phyloP scores from a whole-genome alignment of 2,329 filamentous ascomycete species.

The Huntiella moniliformis region DNA sequence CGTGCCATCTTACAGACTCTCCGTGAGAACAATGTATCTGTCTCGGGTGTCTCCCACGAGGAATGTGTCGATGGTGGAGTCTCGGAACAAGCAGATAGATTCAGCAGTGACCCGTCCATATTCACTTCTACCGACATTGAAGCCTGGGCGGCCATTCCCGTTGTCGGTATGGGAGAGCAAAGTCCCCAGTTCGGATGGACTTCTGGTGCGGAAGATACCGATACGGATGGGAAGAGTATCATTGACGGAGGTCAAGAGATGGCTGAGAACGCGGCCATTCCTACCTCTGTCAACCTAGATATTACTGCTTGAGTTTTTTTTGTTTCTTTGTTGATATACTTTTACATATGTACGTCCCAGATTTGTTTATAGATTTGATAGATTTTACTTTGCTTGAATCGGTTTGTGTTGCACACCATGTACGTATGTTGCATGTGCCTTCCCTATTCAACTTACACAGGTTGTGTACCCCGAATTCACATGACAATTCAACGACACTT shows the following conservation, averaged over 20 bases:
- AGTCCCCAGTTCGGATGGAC: constrained; percentile 11
- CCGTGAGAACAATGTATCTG: constrained; percentile 28
- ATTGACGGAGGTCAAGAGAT: constrained; percentile 4
- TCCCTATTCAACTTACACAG: neutral
- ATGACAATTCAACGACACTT: neutral
- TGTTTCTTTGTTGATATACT: neutral
- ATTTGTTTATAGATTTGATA: neutral
- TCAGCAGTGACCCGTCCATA: constrained; percentile 29
- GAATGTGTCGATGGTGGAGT: constrained; percentile 30
- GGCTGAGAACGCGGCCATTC: constrained; percentile 6
- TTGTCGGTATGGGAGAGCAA: constrained; percentile 6
- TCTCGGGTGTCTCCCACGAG: constrained; percentile 28
- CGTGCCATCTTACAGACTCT: constrained; percentile 39
- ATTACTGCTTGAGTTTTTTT: neutral
- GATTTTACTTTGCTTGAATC: neutral
- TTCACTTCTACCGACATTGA: constrained; percentile 22
- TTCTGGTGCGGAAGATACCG: neutral
- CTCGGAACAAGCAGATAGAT: neutral
- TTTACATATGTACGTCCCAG: neutral
- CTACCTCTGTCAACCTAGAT: neutral
- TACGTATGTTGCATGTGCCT: neutral
- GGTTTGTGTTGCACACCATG: neutral
- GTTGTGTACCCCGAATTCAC: neutral
- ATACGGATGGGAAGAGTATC: constrained; percentile 12
- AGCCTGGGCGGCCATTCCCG: constrained; percentile 6